These are phyloP conservation scores for Vishniacozyma victoriae DNA, from an alignment of 768 basidiomycete genomes.

Conservation along the genomic window DNA sequence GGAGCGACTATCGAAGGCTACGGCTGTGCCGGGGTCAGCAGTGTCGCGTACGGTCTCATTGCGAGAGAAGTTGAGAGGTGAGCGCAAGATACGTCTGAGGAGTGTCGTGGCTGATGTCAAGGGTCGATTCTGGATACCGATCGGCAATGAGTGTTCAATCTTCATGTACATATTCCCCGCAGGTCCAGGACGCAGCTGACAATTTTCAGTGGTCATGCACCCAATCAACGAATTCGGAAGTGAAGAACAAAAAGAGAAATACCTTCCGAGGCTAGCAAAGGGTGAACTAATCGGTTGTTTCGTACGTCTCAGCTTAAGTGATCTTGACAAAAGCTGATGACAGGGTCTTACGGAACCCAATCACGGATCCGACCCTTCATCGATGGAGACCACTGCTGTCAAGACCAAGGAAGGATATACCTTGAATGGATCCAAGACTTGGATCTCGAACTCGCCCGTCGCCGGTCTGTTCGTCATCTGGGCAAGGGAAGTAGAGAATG, in stretches of 20 bases:
- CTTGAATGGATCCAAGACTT: conserved; percentile 88
- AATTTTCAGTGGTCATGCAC: conserved; percentile 77
- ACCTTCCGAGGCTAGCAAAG: conserved; percentile 71
- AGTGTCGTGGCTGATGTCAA: conserved; percentile 39
- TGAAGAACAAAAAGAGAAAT: conserved; percentile 83
- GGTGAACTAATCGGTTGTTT: conserved; percentile 90
- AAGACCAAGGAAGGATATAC: conserved; percentile 78
- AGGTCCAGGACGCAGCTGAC: conserved; percentile 3
- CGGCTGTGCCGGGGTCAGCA: conserved; percentile 84
- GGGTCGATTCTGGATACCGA: conserved; percentile 93
- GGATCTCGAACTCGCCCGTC: conserved; percentile 91
- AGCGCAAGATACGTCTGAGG: conserved; percentile 1
- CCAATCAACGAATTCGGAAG: conserved; percentile 66
- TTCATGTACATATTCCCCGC: conserved; percentile 49
- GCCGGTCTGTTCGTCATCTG: conserved; percentile 92
- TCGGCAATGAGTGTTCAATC: conserved; percentile 93
- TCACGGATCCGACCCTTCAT: conserved; percentile 92
- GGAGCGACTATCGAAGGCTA: conserved; percentile 91
- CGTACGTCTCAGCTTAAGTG: conserved; percentile 52
- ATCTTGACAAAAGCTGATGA: neutral
- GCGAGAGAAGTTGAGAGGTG: conserved; percentile 89
- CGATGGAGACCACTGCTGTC: conserved; percentile 90
- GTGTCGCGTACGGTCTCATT: conserved; percentile 89
- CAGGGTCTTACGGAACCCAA: conserved; percentile 94
- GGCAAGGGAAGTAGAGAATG: conserved; percentile 56